Base-by-base conservation (phyloP, 257 asterid genomes). In the Lycium ferocissimum region DNA sequence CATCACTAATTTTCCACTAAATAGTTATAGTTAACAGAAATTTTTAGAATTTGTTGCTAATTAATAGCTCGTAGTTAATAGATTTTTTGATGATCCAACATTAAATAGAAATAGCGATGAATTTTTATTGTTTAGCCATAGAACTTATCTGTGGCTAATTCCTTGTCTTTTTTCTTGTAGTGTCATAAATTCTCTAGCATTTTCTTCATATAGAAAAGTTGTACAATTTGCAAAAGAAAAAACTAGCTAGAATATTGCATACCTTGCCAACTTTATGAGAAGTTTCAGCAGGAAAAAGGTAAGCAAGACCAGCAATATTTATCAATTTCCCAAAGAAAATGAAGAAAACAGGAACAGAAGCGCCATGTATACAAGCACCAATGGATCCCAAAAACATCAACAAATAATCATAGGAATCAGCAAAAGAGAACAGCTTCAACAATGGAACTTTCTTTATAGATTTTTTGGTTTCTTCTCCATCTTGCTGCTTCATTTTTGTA, bases 311-410 rank as follows among this genome's bases (percentile, higher is more conserved):
- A 58, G 95, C 93, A 78, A 97, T 84, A 84, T 97, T 92, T 13
- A 95, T 97, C 92, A 97, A 71, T 61, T 97, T 93, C 1, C 98
- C 99, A 43, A 95, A 97, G 95, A 92, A 97, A 66, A 97, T 92
- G 87, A 97, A 97, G 96, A 97, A 97, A 51, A 97, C 94, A 0
- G 99, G 99, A 2, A 97, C 98, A 0, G 99, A 97, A 35, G 98
- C 99, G 2, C 98, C 99, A 70, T 97, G 99, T 80, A 93, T 89
- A 69, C 97, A 95, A 9, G 99, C 99, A 6, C 98, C 96, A 7
- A 95, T 56, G 0, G 94, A 93, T 12, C 99, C 99, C 7, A 90
- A 58, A 72, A 90, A 87, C 98, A 97, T 97, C 82, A 97, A 81
- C 5, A 94, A 83, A 57, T 89, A 97, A 78, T 97, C 99, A 78